Evolutionary conservation across 2,329 filamentous ascomycete species (phyloP).

Genomic region (Hypomyces rosellus): DNA sequence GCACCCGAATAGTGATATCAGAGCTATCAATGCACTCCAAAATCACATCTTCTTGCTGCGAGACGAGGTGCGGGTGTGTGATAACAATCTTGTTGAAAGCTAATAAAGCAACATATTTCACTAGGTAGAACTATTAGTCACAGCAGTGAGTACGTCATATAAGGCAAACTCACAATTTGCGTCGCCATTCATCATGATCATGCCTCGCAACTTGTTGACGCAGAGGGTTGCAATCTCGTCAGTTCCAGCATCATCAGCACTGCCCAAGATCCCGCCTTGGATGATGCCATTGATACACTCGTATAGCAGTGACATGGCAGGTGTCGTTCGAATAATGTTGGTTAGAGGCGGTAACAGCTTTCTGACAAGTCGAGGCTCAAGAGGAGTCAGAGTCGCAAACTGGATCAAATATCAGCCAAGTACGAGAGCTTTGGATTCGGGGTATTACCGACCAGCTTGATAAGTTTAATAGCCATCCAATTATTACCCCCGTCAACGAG

Average conservation of each 20-base stretch:
- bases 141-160: not conserved
- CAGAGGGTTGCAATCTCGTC: constrained; percentile 91
- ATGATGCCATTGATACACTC: constrained; percentile 99
- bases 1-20: constrained; percentile 91
- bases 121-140: constrained; percentile 36
- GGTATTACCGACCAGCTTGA: constrained; percentile 68
- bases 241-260: constrained; percentile 68
- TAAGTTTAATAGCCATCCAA: constrained; percentile 99
- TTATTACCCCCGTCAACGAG: constrained; percentile 91
- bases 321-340: constrained; percentile 87
- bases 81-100: constrained; percentile 92
- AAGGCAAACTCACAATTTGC: constrained; percentile 67
- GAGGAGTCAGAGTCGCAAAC: constrained; percentile 90
- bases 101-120: constrained; percentile 94
- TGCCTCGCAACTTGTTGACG: constrained; percentile 85
- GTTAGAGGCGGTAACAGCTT: constrained; percentile 89
- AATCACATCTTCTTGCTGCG: constrained; percentile 92
- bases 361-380: constrained; percentile 84
- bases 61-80: constrained; percentile 82
- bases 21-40: constrained; percentile 92
- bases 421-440: not conserved
- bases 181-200: constrained; percentile 90
- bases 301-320: constrained; percentile 95
- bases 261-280: constrained; percentile 86
- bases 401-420: constrained; percentile 28